Percentiles rank a stretch among this genome's conserved stretches.
These are phyloP conservation scores for Scutellaria baicalensis DNA, from an alignment of 257 asterid genomes.

Conservation along the genomic window DNA sequence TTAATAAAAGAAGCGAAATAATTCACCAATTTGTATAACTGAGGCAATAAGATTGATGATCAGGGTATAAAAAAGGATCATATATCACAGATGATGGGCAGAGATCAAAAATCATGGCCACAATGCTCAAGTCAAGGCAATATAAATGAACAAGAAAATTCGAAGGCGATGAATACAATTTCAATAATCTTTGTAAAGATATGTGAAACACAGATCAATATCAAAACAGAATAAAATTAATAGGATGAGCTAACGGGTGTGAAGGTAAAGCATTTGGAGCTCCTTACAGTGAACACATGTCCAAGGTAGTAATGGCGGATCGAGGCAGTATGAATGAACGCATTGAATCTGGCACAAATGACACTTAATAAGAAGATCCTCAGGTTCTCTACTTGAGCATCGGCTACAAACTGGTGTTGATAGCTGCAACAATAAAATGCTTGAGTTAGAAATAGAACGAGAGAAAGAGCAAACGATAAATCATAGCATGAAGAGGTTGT, in stretches of 20 bases:
- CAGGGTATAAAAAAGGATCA: too few species aligned
- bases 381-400: constrained; percentile 67
- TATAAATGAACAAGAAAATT: too few species aligned
- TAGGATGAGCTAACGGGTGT: constrained; percentile 21
- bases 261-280: constrained; percentile 46
- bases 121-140: too few species aligned
- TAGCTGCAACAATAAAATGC: constrained; percentile 25
- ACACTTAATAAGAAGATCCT: constrained; percentile 67
- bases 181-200: neutral
- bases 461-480: neutral
- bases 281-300: constrained; percentile 62
- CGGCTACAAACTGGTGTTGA: constrained; percentile 42
- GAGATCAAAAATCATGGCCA: too few species aligned
- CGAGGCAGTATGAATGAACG: constrained; percentile 75
- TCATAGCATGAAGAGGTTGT: neutral
- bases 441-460: neutral
- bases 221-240: neutral
- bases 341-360: constrained; percentile 44
- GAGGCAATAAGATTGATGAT: too few species aligned
- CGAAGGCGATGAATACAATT: too few species aligned
- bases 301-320: constrained; percentile 89
- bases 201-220: neutral
- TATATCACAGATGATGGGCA: too few species aligned
- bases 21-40: too few species aligned
- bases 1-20: too few species aligned